Conservation (phyloP, 78 protist genomes). For the Emiliania huxleyi region DNA sequence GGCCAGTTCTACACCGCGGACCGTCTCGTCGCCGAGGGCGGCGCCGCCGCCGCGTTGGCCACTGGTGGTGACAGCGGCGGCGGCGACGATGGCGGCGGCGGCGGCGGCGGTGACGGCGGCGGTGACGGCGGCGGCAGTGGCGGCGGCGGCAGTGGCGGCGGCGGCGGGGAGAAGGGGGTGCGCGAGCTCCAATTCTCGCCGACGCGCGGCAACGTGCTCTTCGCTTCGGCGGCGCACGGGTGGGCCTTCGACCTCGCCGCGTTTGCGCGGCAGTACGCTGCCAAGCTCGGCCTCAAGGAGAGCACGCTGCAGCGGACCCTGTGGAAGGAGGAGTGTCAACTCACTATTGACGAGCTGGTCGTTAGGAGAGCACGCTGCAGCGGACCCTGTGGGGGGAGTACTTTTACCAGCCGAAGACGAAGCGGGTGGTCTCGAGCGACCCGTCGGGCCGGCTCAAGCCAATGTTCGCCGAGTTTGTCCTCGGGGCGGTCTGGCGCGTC, state of each 20-base stretch:
- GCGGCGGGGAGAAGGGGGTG: too few relatives aligned
- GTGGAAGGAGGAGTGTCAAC: too few relatives aligned
- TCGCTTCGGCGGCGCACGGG: slow-evolving; percentile 85
- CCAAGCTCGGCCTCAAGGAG: slow-evolving; percentile 61
- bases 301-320: slow-evolving; percentile 48
- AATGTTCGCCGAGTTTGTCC: slow-evolving; percentile 83
- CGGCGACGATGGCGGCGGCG: not conserved
- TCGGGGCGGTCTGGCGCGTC: slow-evolving; percentile 80
- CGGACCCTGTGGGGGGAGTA: slow-evolving; percentile 92
- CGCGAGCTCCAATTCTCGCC: slow-evolving; percentile 74
- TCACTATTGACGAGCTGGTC: too few relatives aligned
- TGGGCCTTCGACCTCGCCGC: slow-evolving; percentile 81
- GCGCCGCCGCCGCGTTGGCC: not conserved
- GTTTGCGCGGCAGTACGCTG: slow-evolving; percentile 62
- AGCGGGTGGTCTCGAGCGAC: not conserved
- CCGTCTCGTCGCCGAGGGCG: not conserved
- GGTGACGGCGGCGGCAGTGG: too few relatives aligned
- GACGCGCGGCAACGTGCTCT: slow-evolving; percentile 89
- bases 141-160: too few relatives aligned
- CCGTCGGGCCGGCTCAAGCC: slow-evolving; percentile 64
- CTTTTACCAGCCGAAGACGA: slow-evolving; percentile 46
- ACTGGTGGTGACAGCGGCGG: not conserved
- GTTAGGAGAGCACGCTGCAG: too few relatives aligned
- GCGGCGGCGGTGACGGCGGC: not conserved
- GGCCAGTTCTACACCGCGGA: not conserved